Conservation (phyloP, 176 grass and related monocot genomes). For the Rhynchospora tenuis region DNA sequence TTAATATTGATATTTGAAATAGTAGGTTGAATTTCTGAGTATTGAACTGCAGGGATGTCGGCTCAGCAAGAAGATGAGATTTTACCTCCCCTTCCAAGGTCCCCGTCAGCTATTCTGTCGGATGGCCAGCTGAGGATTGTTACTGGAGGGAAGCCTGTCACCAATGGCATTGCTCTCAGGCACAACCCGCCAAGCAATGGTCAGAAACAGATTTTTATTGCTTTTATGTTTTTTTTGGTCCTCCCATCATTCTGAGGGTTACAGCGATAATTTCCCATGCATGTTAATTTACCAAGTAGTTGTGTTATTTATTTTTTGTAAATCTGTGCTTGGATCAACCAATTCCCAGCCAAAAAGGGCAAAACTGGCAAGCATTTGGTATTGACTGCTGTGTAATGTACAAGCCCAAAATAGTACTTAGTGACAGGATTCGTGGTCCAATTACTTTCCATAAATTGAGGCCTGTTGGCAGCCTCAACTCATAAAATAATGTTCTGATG, state of each 20-base stretch:
- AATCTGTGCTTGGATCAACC: not conserved
- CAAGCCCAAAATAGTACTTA: not conserved
- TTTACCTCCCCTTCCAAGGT: slow-evolving; percentile 20
- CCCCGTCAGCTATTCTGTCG: slow-evolving; percentile 13
- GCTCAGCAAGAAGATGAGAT: slow-evolving; percentile 13
- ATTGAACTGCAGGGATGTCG: slow-evolving; percentile 24
- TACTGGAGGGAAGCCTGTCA: slow-evolving; percentile 20
- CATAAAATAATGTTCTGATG: not conserved
- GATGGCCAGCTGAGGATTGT: slow-evolving; percentile 21
- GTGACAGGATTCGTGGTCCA: not conserved
- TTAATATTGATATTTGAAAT: not conserved
- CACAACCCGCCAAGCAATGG: slow-evolving; percentile 23
- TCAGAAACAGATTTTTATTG: slow-evolving; percentile 7
- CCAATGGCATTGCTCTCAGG: slow-evolving; percentile 18
- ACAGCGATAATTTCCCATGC: not conserved
- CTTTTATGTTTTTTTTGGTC: not conserved
- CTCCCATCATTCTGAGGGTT: not conserved
- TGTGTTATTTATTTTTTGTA: not conserved
- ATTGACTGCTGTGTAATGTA: not conserved
- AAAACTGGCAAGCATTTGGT: not conserved
- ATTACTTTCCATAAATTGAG: not conserved
- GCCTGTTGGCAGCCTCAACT: not conserved
- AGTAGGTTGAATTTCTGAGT: not conserved
- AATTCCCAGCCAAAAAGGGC: not conserved
- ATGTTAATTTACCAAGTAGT: not conserved